phyloP scores from a whole-genome alignment of 2,329 filamentous ascomycete species.

The Chalaropsis ovoidea region DNA sequence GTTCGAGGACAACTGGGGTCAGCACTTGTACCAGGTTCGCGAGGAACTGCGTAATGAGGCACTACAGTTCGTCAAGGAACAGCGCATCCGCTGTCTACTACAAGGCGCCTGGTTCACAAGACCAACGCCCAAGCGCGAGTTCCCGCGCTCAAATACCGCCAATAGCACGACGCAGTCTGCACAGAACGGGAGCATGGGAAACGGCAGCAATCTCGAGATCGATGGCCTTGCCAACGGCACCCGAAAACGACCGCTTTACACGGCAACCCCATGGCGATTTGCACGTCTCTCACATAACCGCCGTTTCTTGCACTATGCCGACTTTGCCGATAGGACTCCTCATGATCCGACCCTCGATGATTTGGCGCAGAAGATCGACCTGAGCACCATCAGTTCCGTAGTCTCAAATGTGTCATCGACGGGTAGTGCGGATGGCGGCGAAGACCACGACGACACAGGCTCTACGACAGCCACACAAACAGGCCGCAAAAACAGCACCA shows the following conservation, averaged over 20 bases:
- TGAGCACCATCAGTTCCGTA: conserved; percentile 80
- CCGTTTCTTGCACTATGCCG: conserved; percentile 78
- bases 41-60: conserved; percentile 87
- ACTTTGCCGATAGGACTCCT: conserved; percentile 58
- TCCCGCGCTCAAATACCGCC: conserved; percentile 38
- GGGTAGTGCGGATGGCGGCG: conserved; percentile 41
- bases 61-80: conserved; percentile 92
- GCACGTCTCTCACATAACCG: conserved; percentile 84
- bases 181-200: conserved; percentile 21
- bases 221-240: conserved; percentile 23
- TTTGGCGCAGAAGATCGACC: conserved; percentile 72
- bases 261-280: conserved; percentile 62
- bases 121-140: conserved; percentile 36
- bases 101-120: conserved; percentile 78
- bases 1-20: conserved; percentile 91
- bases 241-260: conserved; percentile 35
- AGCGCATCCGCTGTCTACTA: conserved; percentile 80
- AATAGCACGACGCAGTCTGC: conserved; percentile 28
- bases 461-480: conserved; percentile 14
- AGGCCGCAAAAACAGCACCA: not conserved
- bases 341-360: conserved; percentile 62
- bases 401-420: conserved; percentile 79
- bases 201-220: conserved; percentile 15
- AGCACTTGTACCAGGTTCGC: conserved; percentile 78
- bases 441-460: conserved; percentile 34